Evolutionary conservation across 2,329 filamentous ascomycete species (phyloP), one percentile per base, ranked within the genome.

Genomic region (Dothistroma pini): DNA sequence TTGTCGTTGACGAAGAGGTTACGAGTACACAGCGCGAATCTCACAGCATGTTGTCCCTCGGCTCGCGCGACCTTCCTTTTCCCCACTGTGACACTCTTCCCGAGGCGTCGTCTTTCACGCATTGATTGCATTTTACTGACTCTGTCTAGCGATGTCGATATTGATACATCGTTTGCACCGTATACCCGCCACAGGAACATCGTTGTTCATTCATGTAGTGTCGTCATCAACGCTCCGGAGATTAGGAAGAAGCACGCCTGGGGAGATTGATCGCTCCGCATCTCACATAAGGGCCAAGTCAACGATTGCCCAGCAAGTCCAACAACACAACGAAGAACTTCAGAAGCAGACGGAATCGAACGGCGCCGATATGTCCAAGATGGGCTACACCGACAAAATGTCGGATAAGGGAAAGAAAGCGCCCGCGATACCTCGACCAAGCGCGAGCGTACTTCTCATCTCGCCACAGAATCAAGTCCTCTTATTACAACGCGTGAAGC

Each of bases 391-490:
- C 50, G 51, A 48, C 16, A 56, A 54, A 31, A 53, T 53, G 51
- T 53, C 51, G 51, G 56, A 63, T 16, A 59, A 67, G 38, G 65
- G 70, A 29, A 78, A 76, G 53, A 79, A 79, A 63, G 65, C 68
- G 22, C 75, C 77, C 5, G 69, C 78, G 1, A 63, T 80, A 21
- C 84, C 88, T 2, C 79, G 84, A 56, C 88, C 89, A 1, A 90
- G 87, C 73, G 84, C 63, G 61, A 96, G 91, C 67, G 86, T 97
- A 52, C 80, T 97, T 35, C 83, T 97, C 14, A 80, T 99, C 53
- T 97, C 95, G 0, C 89, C 92, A 0, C 81, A 83, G 55, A 97
- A 97, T 74, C 87, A 96, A 74, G 86, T 97, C 52, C 83, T 99
- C 0, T 85, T 97, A 19, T 85, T 97, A 9, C 92, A 92, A 74